phyloP scores from a whole-genome alignment of 169 alveolate species.

The Condylostoma magnum region DNA sequence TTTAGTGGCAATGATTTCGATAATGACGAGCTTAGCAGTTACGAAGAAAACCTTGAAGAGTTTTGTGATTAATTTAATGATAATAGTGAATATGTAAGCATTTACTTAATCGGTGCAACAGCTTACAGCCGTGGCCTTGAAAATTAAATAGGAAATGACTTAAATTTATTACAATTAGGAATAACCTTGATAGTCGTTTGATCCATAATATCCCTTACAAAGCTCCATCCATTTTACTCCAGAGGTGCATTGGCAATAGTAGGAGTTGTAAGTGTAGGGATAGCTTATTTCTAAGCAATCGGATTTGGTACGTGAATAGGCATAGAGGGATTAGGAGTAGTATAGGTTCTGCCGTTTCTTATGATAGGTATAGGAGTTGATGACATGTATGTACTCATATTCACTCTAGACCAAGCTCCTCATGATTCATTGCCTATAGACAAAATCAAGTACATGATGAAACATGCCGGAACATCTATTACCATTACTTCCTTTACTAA shows the following conservation, averaged over 20 bases:
- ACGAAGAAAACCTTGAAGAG: not conserved
- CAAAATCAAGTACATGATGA: conserved; percentile 3
- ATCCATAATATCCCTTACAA: not conserved
- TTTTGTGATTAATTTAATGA: not conserved
- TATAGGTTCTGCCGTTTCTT: conserved; percentile 6
- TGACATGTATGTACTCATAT: conserved; percentile 22
- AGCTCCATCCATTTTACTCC: not conserved
- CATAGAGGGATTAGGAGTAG: not conserved
- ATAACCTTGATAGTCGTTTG: not conserved
- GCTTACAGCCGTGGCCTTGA: not conserved
- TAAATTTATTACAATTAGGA: not conserved
- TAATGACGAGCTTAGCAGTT: not conserved
- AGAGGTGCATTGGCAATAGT: not conserved
- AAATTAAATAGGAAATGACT: not conserved
- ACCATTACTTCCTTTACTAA: conserved; percentile 30
- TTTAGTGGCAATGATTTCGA: not conserved
- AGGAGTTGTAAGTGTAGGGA: not conserved
- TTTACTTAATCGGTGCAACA: not conserved
- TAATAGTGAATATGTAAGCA: not conserved
- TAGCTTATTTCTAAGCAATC: not conserved
- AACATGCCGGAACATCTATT: conserved; percentile 18
- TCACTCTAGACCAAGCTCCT: not conserved
- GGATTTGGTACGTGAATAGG: not conserved
- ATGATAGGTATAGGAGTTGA: conserved; percentile 28
- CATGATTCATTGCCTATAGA: not conserved